These are phyloP conservation scores for Colletotrichum sp. DNA, from an alignment of 2,329 filamentous ascomycete species.

Conservation along the genomic window DNA sequence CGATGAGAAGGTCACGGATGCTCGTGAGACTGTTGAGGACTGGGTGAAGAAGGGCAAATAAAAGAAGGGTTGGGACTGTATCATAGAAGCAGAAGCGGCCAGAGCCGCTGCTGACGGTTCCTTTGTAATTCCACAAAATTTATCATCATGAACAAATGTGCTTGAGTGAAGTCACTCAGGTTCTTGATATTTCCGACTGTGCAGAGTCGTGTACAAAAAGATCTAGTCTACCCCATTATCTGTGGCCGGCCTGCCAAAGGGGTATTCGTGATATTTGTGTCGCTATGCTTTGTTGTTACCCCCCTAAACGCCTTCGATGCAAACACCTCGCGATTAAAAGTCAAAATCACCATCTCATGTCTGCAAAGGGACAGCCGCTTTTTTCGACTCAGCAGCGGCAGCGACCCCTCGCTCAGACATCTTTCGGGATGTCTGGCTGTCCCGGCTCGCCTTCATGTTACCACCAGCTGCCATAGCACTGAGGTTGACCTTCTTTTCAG, in stretches of 20 bases:
- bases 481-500: slow-evolving; percentile 36
- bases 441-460: slow-evolving; percentile 40
- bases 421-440: not conserved
- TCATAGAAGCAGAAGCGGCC: slow-evolving; percentile 21
- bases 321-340: not conserved
- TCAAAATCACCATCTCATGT: not conserved
- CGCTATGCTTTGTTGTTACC: slow-evolving; percentile 9
- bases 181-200: not conserved
- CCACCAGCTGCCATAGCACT: slow-evolving; percentile 55
- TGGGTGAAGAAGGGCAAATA: slow-evolving; percentile 93
- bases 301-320: slow-evolving; percentile 18
- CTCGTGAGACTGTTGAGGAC: slow-evolving; percentile 78
- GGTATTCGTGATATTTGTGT: not conserved
- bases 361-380: slow-evolving; percentile 24
- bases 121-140: slow-evolving; percentile 20
- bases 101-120: slow-evolving; percentile 20
- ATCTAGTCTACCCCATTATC: not conserved
- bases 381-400: slow-evolving; percentile 19
- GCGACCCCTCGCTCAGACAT: slow-evolving; percentile 38
- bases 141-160: not conserved
- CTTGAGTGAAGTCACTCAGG: not conserved
- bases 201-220: not conserved
- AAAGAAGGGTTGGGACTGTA: slow-evolving; percentile 26
- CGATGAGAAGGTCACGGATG: slow-evolving; percentile 79
- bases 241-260: not conserved